Percentiles rank a stretch among this genome's conserved stretches.
phyloP scores from a whole-genome alignment of 148 eudicot genomes.

The Fallopia convolvulus region DNA sequence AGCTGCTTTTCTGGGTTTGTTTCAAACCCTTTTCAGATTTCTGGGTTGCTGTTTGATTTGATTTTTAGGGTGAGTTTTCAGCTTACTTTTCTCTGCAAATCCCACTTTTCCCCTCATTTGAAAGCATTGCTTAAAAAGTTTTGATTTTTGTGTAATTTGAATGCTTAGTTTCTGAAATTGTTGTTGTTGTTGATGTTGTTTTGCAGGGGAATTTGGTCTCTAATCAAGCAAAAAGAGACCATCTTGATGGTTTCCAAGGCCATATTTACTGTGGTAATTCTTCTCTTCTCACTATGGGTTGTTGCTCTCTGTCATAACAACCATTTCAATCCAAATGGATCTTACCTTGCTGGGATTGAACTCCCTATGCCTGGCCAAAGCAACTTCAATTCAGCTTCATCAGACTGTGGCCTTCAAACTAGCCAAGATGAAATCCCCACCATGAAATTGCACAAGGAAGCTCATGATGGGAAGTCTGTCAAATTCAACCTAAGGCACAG shows the following conservation, averaged over 20 bases:
- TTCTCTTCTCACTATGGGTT: conserved; percentile 10
- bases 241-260: conserved; percentile 16
- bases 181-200: neutral
- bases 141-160: neutral
- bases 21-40: conserved; percentile 5
- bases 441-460: neutral
- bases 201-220: neutral
- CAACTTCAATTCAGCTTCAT: conserved; percentile 21
- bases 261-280: neutral
- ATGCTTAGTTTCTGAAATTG: neutral
- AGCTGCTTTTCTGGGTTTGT: conserved; percentile 6
- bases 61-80: neutral
- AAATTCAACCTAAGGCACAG: conserved; percentile 57
- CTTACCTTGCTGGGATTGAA: neutral
- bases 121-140: neutral
- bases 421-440: conserved; percentile 8
- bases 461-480: conserved; percentile 21
- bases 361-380: neutral
- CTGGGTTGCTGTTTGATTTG: conserved; percentile 6
- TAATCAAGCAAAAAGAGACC: conserved; percentile 9
- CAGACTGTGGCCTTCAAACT: conserved; percentile 36
- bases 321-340: conserved; percentile 9
- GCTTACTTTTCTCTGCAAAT: neutral
- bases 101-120: neutral
- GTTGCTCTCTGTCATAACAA: neutral